phyloP scores from a whole-genome alignment of 1,139 yeast genomes.

The Blastobotrys niveus region DNA sequence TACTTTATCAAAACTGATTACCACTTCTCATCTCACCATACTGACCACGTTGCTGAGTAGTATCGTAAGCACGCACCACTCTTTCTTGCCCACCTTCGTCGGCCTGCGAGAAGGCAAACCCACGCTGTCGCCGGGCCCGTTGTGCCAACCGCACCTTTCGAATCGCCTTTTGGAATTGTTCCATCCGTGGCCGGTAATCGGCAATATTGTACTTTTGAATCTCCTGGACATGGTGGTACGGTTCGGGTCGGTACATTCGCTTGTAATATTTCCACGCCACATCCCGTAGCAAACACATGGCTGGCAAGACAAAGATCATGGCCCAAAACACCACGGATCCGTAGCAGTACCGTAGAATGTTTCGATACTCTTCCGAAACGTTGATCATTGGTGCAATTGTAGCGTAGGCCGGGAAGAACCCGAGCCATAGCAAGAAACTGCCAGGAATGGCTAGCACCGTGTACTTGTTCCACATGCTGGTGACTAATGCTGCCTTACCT shows the following conservation, averaged over 20 bases:
- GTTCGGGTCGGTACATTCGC: constrained; percentile 84
- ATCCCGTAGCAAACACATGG: constrained; percentile 77
- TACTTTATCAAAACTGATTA: constrained; percentile 5
- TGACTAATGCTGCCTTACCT: constrained; percentile 90
- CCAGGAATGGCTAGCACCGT: constrained; percentile 93
- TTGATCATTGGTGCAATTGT: constrained; percentile 75
- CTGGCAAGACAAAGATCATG: constrained; percentile 65
- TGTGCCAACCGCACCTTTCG: constrained; percentile 97
- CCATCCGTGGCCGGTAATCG: constrained; percentile 91
- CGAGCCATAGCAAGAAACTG: constrained; percentile 76
- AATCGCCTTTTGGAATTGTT: constrained; percentile 94
- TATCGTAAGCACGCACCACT: constrained; percentile 89
- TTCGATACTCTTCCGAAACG: constrained; percentile 79
- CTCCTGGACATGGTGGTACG: constrained; percentile 93
- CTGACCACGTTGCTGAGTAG: constrained; percentile 58
- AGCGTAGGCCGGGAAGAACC: constrained; percentile 83
- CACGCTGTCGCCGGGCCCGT: constrained; percentile 96
- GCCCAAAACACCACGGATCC: constrained; percentile 84
- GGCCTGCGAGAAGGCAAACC: constrained; percentile 96
- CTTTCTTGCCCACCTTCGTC: constrained; percentile 93
- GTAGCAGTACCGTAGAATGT: constrained; percentile 70
- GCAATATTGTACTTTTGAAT: constrained; percentile 93
- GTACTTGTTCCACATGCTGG: constrained; percentile 92
- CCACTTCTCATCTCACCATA: constrained; percentile 44
- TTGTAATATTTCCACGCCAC: constrained; percentile 91